Conservation (phyloP, 306 rosid genomes). For the Casuarina cunninghamiana region DNA sequence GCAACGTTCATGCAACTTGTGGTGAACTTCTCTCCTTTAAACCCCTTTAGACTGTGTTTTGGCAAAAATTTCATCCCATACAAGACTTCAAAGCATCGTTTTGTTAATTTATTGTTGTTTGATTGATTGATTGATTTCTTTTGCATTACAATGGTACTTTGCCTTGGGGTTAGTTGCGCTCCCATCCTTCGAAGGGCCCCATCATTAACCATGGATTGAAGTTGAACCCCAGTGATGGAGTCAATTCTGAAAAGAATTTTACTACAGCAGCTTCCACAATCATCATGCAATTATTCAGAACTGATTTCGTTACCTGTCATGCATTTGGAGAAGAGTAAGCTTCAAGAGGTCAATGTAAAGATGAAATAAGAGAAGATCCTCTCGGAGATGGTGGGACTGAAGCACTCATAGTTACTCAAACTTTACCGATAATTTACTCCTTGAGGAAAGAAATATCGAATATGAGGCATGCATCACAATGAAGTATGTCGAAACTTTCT, state of each 20-base stretch:
- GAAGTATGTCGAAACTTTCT: neutral
- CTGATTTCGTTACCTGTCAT: neutral
- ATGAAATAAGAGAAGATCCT: conserved; percentile 9
- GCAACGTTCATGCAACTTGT: too few relatives aligned
- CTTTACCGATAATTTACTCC: too few relatives aligned
- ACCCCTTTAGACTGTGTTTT: neutral
- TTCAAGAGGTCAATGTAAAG: conserved; percentile 4
- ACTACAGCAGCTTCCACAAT: neutral
- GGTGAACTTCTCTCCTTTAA: too few relatives aligned
- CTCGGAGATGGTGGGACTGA: too few relatives aligned
- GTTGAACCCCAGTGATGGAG: neutral
- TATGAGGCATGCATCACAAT: too few relatives aligned
- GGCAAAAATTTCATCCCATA: too few relatives aligned
- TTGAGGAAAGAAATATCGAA: too few relatives aligned
- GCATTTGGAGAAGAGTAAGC: neutral
- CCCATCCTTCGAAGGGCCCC: neutral
- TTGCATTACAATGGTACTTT: neutral
- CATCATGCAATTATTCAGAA: neutral
- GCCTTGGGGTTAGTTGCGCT: neutral
- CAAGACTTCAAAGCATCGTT: too few relatives aligned
- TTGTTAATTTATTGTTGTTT: too few relatives aligned
- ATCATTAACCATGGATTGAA: neutral
- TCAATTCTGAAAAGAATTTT: neutral
- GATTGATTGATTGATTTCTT: too few relatives aligned
- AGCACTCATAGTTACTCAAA: neutral